phyloP scores from a whole-genome alignment of 805 yeast genomes.

The Pichia paraexigua region DNA sequence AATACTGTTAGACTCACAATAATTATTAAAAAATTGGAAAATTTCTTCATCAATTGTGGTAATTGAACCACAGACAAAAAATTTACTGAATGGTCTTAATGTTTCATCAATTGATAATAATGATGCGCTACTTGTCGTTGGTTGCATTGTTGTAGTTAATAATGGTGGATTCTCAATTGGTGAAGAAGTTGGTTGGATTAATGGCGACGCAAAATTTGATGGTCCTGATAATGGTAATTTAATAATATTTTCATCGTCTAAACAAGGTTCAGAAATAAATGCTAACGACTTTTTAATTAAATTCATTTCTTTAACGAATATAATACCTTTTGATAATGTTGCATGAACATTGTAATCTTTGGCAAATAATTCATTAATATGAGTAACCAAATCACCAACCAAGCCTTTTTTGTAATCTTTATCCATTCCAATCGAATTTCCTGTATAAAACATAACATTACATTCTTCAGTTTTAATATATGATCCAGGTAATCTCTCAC shows the following conservation, averaged over 20 bases:
- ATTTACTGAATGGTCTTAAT: conserved; percentile 29
- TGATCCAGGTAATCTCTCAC: conserved; percentile 77
- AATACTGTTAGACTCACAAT: conserved; percentile 22
- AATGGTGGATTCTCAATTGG: background rate
- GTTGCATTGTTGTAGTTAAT: background rate
- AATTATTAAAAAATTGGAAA: conserved; percentile 44
- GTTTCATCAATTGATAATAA: background rate
- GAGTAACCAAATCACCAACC: conserved; percentile 79
- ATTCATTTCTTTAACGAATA: conserved; percentile 63
- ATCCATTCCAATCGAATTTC: conserved; percentile 50
- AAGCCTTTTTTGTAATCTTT: conserved; percentile 56
- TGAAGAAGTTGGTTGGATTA: background rate
- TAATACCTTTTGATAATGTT: conserved; percentile 56
- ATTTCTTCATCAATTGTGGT: conserved; percentile 64
- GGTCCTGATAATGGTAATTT: conserved; percentile 8
- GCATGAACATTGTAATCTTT: conserved; percentile 64
- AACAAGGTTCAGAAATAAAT: conserved; percentile 35
- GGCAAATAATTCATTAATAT: conserved; percentile 68
- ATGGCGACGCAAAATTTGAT: conserved; percentile 10
- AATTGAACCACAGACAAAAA: conserved; percentile 57
- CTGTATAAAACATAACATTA: conserved; percentile 69
- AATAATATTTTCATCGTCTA: conserved; percentile 14
- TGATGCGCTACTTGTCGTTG: background rate
- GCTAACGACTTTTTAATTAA: conserved; percentile 49
- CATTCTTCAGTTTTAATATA: conserved; percentile 67